Evolutionary conservation across 2,329 filamentous ascomycete genomes (phyloP), one percentile per base, ranked within the genome.

Genomic region (Trichoderma endophyticum): DNA sequence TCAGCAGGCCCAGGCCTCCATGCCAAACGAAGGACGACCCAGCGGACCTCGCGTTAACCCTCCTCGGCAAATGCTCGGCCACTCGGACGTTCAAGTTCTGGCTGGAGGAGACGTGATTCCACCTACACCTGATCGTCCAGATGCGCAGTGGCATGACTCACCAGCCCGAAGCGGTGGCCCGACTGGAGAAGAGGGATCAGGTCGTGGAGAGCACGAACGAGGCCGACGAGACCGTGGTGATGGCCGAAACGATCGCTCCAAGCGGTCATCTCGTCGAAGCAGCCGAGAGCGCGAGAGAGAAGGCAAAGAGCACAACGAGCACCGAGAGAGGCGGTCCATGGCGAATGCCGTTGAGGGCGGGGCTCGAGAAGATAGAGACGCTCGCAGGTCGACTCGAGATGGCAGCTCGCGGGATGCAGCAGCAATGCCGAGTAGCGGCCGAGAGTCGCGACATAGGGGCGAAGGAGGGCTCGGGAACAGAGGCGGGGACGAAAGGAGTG

Each of bases 31-130:
- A 43, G 79, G 77, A 28, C 82, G 81, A 30, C 81, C 80, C 34
- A 82, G 80, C 59, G 81, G 81, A 14, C 64, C 74, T 34, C 76
- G 81, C 71, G 73, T 81, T 73, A 78, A 78, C 74, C 80, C 82
- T 76, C 73, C 81, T 32, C 79, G 84, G 15, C 81, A 81, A 67
- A 84, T 83, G 71, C 77, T 89, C 43, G 85, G 82, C 21, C 84
- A 84, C 21, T 89, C 87, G 3, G 88, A 90, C 74, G 85, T 85
- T 1, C 88, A 90, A 75, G 85, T 87, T 5, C 81, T 89, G 3
- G 86, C 86, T 1, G 87, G 87, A 26, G 86, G 85, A 21, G 87
- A 88, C 28, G 85, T 84, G 24, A 81, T 82, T 24, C 81, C 81
- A 3, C 86, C 86, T 0, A 77, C 82, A 4, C 83, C 86, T 26